Evolutionary conservation across 176 grass and related monocot species (phyloP).

Genomic region (Oryza nivara): DNA sequence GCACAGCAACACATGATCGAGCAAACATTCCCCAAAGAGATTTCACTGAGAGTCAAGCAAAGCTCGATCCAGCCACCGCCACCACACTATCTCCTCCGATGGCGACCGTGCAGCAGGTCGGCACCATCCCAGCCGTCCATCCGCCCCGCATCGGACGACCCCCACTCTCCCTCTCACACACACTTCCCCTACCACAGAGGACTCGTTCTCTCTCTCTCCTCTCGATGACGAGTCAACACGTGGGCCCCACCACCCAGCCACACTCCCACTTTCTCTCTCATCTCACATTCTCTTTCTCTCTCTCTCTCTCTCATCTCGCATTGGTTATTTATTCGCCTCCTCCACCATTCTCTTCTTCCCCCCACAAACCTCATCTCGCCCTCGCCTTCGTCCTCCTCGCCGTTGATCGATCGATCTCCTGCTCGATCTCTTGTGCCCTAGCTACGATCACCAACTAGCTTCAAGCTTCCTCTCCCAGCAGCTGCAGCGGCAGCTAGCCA

Average conservation of each 20-base stretch:
- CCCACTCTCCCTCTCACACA: not conserved
- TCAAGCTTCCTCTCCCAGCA: not conserved
- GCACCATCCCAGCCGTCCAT: constrained; percentile 58
- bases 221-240: constrained; percentile 51
- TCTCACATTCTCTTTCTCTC: constrained; percentile 15
- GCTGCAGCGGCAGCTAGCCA: not conserved
- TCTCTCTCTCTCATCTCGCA: constrained; percentile 2
- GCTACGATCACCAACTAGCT: not conserved
- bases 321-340: constrained; percentile 42
- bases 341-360: not conserved
- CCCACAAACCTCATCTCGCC: constrained; percentile 23
- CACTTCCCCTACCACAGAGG: constrained; percentile 31
- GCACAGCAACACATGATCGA: not conserved
- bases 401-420: not conserved
- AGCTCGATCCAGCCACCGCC: constrained; percentile 32
- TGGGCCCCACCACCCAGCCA: constrained; percentile 25
- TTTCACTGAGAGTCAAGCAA: constrained; percentile 26
- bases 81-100: constrained; percentile 31
- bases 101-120: constrained; percentile 46
- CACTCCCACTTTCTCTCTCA: not conserved
- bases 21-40: constrained; percentile 3
- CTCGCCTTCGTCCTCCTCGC: too few species aligned
- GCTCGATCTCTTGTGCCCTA: not conserved
- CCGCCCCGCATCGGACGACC: constrained; percentile 1
- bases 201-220: constrained; percentile 6